Evolutionary conservation across 139 green algal species (phyloP), one percentile per base, ranked within the genome.

Genomic region (Tetratostichococcus sp.): DNA sequence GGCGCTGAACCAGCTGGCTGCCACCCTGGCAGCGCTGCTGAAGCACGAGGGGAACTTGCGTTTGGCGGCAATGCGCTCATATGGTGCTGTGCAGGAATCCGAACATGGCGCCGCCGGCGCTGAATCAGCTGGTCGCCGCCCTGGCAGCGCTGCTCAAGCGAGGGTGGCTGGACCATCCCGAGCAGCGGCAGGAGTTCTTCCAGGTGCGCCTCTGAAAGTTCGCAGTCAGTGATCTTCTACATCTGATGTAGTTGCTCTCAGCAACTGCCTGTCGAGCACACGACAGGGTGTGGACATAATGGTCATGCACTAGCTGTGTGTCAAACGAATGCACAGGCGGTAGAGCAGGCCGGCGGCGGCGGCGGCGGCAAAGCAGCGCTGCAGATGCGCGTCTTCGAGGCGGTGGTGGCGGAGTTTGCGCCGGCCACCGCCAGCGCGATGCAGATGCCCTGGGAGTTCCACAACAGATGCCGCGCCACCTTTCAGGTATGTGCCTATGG

Each of bases 401-500:
- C 86, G 1, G 58, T 94, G 1, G 89, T 97, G 30, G 65, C 71
- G 0, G 92, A 97, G 82, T 97, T 97, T 70, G 77, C 79, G 0
- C 86, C 89, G 4, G 58, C 77, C 50, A 94, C 85, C 0, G 86
- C 93, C 34, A 86, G 67, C 42, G 59, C 83, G 1, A 81, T 97
- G 84, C 88, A 89, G 1, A 75, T 96, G 70, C 82, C 89, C 2
- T 94, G 88, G 88, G 92, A 93, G 35, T 86, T 89, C 67, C 93
- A 97, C 75, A 87, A 94, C 69, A 69, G 59, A 17, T 96, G 90
- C 77, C 82, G 89, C 59, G 73, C 67, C 16, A 75, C 74, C 50
- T 77, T 95, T 57, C 80, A 96, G 71, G 69, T 72, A 23, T 2
- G 19, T 4, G 2, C 50, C 50, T 26, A 23, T 8, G 71, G 1